Base-by-base conservation (phyloP, 306 rosid genomes). In the Sphenostylis stenocarpa region DNA sequence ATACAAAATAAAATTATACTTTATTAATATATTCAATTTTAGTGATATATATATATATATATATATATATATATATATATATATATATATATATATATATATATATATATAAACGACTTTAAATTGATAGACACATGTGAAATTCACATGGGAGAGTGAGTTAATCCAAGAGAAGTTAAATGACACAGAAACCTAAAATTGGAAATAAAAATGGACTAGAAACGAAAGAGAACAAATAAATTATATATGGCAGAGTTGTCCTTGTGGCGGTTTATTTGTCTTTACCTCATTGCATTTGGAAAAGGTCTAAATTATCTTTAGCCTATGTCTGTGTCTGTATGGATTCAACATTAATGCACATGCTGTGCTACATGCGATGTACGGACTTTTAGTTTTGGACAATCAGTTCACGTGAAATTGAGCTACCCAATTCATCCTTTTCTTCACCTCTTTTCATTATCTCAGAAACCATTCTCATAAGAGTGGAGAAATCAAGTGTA, bases 261-360 rank as follows among this genome's bases (percentile, higher is more conserved):
- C 6, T 82, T 39, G 1, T 53, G 81, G 69, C 61, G 61, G 76
- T 77, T 57, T 60, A 4, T 56, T 57, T 78, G 82, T 77, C 76
- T 57, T 26, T 43, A 28, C 36, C 53, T 57, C 13, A 15, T 41
- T 53, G 33, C 53, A 56, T 57, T 67, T 36, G 6, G 36, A 47
- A 20, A 8, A 55, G 70, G 29, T 33, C 66, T 13, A 12, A 26
- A 38, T 67, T 6, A 55, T 79, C 5, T 3, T 45, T 28, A 23
- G 52, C 36, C 2, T 65, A 45, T 44, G 69, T 77, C 63, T 48
- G 70, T 58, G 33, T 29, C 14, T 29, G 12, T 23, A 4, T 31
- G 24, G 20, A 62, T 62, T 55, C 66, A 36, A 64, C 51, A 28
- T 20, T 31, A 29, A 28, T 70, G 60, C 1, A n/a, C 45, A 23